Evolutionary conservation across 495 filamentous ascomycete species (phyloP), one percentile per base, ranked within the genome.

Genomic region (Evernia prunastri): DNA sequence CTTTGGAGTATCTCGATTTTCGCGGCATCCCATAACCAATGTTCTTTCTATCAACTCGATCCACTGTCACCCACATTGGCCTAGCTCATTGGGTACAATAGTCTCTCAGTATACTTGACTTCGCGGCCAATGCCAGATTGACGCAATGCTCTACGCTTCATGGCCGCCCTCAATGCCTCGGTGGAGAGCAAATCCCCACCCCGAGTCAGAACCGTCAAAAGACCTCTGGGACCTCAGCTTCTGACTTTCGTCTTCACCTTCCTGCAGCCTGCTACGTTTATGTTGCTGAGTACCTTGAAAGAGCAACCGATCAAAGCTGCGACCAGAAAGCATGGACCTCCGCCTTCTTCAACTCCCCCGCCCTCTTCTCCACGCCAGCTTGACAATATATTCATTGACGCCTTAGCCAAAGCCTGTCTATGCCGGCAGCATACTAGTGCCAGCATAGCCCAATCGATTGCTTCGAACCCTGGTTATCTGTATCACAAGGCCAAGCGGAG

Each of bases 61-160:
- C n/a, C n/a, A n/a, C n/a, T n/a, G n/a, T n/a, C 9, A 11, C 10
- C 51, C 6, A 31, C 29, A 7, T 33, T 33, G 15, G 10, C 1
- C 0, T 18, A 33, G 51, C 1, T 54, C 13, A 1, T 54, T 54
- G 51, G 51, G 15, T 20, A n/a, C 15, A 54, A 33, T 15, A 33
- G 15, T 12, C 51, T 8, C 0, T 20, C 17, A 6, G 18, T 0
- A 4, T 12, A 53, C 23, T 53, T 17, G 27, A 53, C 8, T 1
- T 29, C 49, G 49, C 6, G 49, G 27, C 49, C 49, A 20, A 35
- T 47, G 37, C 31, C 33, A 17, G 39, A 64, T 76, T 81, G 75
- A 77, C 82, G 87, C 76, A 62, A 89, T 89, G 86, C 78, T 74
- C 75, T 77, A 70, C 74, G 67, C 79, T 81, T 81, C 83, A 87